These are phyloP conservation scores for Lasiodiplodia sp. DNA, from an alignment of 2,329 filamentous ascomycete genomes.

Conservation along the genomic window DNA sequence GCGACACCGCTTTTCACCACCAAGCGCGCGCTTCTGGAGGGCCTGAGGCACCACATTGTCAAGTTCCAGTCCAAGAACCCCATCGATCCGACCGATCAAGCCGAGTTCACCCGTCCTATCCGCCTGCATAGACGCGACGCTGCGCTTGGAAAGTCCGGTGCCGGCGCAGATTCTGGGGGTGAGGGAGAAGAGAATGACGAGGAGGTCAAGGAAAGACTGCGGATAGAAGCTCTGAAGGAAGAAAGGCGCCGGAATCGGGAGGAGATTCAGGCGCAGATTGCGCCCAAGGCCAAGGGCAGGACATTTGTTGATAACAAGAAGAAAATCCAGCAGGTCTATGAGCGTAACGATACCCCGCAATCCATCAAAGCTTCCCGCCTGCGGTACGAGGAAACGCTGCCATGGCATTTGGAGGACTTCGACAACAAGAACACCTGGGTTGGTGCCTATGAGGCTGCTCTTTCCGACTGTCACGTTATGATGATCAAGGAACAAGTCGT, in stretches of 20 bases:
- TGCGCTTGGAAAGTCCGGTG: slow-evolving; percentile 59
- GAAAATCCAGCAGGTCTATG: slow-evolving; percentile 85
- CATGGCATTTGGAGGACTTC: slow-evolving; percentile 96
- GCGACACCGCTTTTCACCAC: slow-evolving; percentile 52
- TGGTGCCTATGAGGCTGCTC: slow-evolving; percentile 85
- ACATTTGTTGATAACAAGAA: slow-evolving; percentile 72
- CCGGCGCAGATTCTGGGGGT: slow-evolving; percentile 42
- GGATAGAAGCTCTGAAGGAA: slow-evolving; percentile 66
- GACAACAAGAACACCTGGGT: slow-evolving; percentile 96
- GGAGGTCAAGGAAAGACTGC: slow-evolving; percentile 68
- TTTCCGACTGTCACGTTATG: slow-evolving; percentile 82
- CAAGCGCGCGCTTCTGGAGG: slow-evolving; percentile 79
- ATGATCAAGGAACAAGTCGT: slow-evolving; percentile 71
- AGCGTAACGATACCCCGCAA: slow-evolving; percentile 77
- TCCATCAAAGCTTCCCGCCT: slow-evolving; percentile 70
- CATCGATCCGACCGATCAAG: slow-evolving; percentile 75
- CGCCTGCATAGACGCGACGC: slow-evolving; percentile 85
- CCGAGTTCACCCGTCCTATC: slow-evolving; percentile 86
- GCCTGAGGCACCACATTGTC: slow-evolving; percentile 86
- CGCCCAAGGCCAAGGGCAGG: slow-evolving; percentile 70
- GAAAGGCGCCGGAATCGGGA: slow-evolving; percentile 87
- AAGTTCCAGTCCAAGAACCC: slow-evolving; percentile 72
- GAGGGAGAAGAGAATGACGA: slow-evolving; percentile 68
- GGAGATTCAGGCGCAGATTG: slow-evolving; percentile 89
- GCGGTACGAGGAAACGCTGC: slow-evolving; percentile 91